Conservation (phyloP, 2,329 filamentous ascomycete species). For the Alternaria incomplexa region DNA sequence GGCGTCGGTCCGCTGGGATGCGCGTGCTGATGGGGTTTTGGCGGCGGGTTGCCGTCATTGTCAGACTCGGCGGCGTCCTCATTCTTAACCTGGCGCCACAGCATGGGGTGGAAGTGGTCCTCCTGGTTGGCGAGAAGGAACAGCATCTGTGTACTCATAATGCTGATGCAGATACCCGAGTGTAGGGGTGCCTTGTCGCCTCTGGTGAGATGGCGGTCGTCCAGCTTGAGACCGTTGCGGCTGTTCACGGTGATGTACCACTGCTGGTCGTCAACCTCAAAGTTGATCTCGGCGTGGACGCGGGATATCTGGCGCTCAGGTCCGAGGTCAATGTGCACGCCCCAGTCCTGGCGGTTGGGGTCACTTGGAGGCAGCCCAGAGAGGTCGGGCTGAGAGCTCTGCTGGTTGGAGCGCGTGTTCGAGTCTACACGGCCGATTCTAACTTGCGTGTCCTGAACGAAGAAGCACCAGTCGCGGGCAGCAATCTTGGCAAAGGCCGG, state of each 20-base stretch:
- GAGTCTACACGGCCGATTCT: constrained; percentile 70
- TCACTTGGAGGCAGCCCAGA: constrained; percentile 32
- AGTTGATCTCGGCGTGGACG: constrained; percentile 57
- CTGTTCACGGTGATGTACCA: constrained; percentile 91
- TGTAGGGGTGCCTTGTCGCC: constrained; percentile 70
- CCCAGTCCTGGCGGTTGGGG: constrained; percentile 42
- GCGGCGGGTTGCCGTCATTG: constrained; percentile 41
- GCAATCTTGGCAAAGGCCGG: constrained; percentile 81
- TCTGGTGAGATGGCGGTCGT: constrained; percentile 73
- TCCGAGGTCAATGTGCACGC: constrained; percentile 82
- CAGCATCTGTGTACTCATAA: constrained; percentile 96
- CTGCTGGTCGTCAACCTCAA: constrained; percentile 55
- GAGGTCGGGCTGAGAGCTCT: constrained; percentile 35
- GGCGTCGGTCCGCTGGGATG: constrained; percentile 44
- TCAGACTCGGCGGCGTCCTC: constrained; percentile 50
- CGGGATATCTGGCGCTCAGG: constrained; percentile 59
- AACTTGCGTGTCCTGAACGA: constrained; percentile 75
- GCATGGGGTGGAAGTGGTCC: constrained; percentile 71
- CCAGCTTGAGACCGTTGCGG: constrained; percentile 86
- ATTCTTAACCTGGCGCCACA: constrained; percentile 65
- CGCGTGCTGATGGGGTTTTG: constrained; percentile 41
- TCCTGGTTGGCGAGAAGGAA: constrained; percentile 87
- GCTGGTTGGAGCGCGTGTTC: constrained; percentile 34
- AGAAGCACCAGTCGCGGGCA: constrained; percentile 83
- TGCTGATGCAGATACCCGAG: constrained; percentile 90